Evolutionary conservation across 306 rosid genomes (phyloP), one percentile per base, ranked within the genome.

Genomic region (Pyrus pyrifolia): DNA sequence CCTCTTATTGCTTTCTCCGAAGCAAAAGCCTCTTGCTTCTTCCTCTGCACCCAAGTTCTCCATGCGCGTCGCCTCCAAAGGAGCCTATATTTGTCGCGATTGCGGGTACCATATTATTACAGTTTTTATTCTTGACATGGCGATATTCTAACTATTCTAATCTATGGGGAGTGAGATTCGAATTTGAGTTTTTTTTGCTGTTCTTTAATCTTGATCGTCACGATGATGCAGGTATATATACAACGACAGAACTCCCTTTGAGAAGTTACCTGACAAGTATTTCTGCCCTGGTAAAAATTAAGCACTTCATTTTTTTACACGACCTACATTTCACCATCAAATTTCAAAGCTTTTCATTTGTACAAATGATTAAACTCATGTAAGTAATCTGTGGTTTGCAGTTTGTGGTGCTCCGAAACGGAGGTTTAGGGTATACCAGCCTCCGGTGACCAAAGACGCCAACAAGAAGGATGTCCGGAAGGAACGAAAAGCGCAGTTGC

Each of bases 371-470:
- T 15, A 0, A 49, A 49, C 21, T 6, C 55, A 2, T 5, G 55
- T 2, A 49, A 15, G 42, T 35, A 23, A 65, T 42, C 5, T 44
- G 59, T 40, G 46, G 25, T 38, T 25, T 83, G 77, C 91, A 94
- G 97, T 94, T 72, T 94, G 98, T 74, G 98, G 97, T 80, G 98
- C 98, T 78, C 95, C 98, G 61, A 94, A 94, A 74, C 58, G 96
- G 66, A 87, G 98, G 80, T 94, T 94, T 80, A 92, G 82, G 82
- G 27, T 85, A 18, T 94, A 94, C 77, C 78, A 83, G 73, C 91
- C 94, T 57, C 78, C 89, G 1, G 91, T 92, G 76, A 17, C 79
- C 14, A 94, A 82, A 79, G 70, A 81, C 12, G 95, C 85, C 12
- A 94, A 94, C 81, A 71, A 7, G 21, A 58, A 17, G 15, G 93